Evolutionary conservation across 805 yeast species (phyloP).

Genomic region (Candida insectalens): DNA sequence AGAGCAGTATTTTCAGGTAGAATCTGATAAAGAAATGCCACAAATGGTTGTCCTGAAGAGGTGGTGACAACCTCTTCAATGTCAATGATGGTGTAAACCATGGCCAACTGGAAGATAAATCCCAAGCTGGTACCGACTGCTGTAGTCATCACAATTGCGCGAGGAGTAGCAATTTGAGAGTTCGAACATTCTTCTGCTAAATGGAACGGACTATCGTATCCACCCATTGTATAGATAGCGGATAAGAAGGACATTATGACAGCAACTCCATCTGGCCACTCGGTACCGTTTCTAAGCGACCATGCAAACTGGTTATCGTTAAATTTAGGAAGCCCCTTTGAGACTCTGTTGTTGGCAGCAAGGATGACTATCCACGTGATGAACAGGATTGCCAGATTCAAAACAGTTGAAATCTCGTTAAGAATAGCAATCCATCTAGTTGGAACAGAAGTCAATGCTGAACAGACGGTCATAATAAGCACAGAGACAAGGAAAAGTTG

Average conservation of each 20-base stretch:
- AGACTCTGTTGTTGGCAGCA: conserved; percentile 34
- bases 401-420: conserved; percentile 39
- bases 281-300: conserved; percentile 47
- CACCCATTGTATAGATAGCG: conserved; percentile 66
- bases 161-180: conserved; percentile 57
- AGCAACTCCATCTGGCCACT: conserved; percentile 52
- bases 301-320: conserved; percentile 43
- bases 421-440: conserved; percentile 44
- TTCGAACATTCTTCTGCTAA: conserved; percentile 62
- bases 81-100: conserved; percentile 51
- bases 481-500: conserved; percentile 42
- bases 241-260: conserved; percentile 48
- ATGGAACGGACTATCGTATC: conserved; percentile 69
- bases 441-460: conserved; percentile 40
- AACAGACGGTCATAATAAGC: conserved; percentile 39
- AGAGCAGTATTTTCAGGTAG: conserved; percentile 30
- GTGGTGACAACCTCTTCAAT: conserved; percentile 35
- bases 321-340: conserved; percentile 33
- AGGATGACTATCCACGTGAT: conserved; percentile 45
- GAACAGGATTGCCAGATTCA: conserved; percentile 38
- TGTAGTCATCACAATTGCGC: conserved; percentile 53
- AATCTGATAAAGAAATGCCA: conserved; percentile 43
- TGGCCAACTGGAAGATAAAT: conserved; percentile 47
- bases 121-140: conserved; percentile 46
- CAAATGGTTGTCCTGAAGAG: conserved; percentile 52